Base-by-base conservation (phyloP, 495 filamentous ascomycete genomes). In the Geopyxis carbonaria region DNA sequence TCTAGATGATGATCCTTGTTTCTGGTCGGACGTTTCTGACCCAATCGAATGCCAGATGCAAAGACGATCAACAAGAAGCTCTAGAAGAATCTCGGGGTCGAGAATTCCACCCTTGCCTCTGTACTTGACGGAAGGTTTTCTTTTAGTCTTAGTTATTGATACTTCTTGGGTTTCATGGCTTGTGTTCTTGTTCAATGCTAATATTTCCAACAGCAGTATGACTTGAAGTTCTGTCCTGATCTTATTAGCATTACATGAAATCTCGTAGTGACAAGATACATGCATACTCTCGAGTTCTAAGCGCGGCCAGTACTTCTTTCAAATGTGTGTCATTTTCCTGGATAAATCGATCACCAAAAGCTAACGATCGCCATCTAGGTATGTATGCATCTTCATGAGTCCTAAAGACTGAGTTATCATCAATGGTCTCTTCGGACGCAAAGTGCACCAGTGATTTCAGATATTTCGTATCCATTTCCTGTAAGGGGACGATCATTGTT, bases 11-110 rank as follows among this genome's bases (percentile, higher is more conserved):
- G 64, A 58, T 45, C 75, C 70, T 25, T 69, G 66, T 22, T 66
- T 55, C 19, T 63, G 62, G 31, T 69, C 71, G 29, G 60, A 47
- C 28, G 65, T 63, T 19, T 73, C 72, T 4, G 65, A 56, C 8
- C 70, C 67, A 36, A 80, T 72, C n/a, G 84, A 82, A 51, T 93
- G 85, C 91, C 91, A 97, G 27, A 97, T 97, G 54, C 84, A 91
- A 16, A 97, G 64, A 23, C 84, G 73, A 55, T 97, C 91, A 8
- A 92, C 69, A 34, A 92, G 74, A 3, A 92, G 61, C 48, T 95
- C 87, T 5, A 97, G 64, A 15, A 85, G 65, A 1, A 75, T 57
- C 19, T 63, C 61, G 13, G 78, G 56, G 52, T 80, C 66, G 41
- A 69, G 68, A 10, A 19, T 50, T 19, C 61, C 62, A 19, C 56